A percentile compares a stretch with the other conserved stretches of the same genome.
Conservation (phyloP, 805 yeast genomes). For the Candida ortonii region DNA sequence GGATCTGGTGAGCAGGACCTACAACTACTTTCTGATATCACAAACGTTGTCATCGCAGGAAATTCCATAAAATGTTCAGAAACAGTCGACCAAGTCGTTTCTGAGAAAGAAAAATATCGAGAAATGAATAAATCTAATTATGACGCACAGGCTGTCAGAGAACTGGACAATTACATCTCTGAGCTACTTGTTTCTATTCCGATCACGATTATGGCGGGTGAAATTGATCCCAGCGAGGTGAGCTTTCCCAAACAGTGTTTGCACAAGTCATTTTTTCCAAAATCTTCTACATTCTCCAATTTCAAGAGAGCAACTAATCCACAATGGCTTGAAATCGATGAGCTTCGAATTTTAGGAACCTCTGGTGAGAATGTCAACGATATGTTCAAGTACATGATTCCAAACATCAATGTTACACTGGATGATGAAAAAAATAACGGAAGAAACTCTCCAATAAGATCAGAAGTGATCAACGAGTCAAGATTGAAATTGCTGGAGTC, state of each 20-base stretch:
- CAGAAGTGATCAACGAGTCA: conserved; percentile 50
- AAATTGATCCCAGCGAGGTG: conserved; percentile 76
- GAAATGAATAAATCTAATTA: conserved; percentile 55
- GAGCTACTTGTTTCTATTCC: conserved; percentile 61
- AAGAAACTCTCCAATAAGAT: conserved; percentile 25
- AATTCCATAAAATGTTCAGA: conserved; percentile 42
- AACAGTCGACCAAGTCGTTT: conserved; percentile 24
- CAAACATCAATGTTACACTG: conserved; percentile 33
- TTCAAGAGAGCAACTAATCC: conserved; percentile 66
- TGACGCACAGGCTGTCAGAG: conserved; percentile 44
- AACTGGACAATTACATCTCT: conserved; percentile 57
- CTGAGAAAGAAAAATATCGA: conserved; percentile 39
- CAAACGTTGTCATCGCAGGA: conserved; percentile 69
- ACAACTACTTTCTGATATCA: conserved; percentile 26
- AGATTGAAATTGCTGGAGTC: conserved; percentile 59
- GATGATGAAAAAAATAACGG: conserved; percentile 22
- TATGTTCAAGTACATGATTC: conserved; percentile 60
- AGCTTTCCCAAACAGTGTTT: conserved; percentile 88
- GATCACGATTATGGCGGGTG: conserved; percentile 81
- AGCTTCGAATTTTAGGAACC: conserved; percentile 61
- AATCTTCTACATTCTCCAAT: conserved; percentile 35
- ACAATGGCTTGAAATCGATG: conserved; percentile 58
- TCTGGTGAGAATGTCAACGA: conserved; percentile 86
- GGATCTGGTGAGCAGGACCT: conserved; percentile 25
- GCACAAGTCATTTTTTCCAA: conserved; percentile 68